A percentile compares a stretch with the other conserved stretches of the same genome.
These are phyloP conservation scores for Ascochyta rabiei DNA, from an alignment of 2,329 filamentous ascomycete genomes.

Conservation along the genomic window DNA sequence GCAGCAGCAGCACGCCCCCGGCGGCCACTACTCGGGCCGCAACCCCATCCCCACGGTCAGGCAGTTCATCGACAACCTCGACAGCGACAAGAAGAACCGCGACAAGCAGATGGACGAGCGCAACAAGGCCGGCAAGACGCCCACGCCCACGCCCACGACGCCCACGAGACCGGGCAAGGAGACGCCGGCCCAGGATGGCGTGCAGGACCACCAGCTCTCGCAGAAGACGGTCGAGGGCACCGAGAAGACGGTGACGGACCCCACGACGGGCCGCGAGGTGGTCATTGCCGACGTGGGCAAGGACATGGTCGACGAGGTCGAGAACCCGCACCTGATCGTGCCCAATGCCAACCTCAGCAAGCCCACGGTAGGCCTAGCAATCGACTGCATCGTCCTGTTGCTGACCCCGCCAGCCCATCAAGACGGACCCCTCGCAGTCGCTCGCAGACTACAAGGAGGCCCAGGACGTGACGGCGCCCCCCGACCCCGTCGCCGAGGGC, in stretches of 20 bases:
- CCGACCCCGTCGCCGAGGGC: slow-evolving; percentile 80
- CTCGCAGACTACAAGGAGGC: slow-evolving; percentile 80
- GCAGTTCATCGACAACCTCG: slow-evolving; percentile 79
- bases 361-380: slow-evolving; percentile 58
- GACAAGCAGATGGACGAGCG: slow-evolving; percentile 72
- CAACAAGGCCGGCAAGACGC: slow-evolving; percentile 55
- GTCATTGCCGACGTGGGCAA: slow-evolving; percentile 82
- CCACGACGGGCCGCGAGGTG: slow-evolving; percentile 84
- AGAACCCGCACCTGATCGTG: slow-evolving; percentile 77
- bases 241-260: slow-evolving; percentile 75
- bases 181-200: slow-evolving; percentile 42
- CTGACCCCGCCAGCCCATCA: slow-evolving; percentile 59
- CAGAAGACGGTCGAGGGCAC: slow-evolving; percentile 53
- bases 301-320: slow-evolving; percentile 70
- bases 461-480: slow-evolving; percentile 89
- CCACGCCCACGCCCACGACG: slow-evolving; percentile 28
- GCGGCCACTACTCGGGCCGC: slow-evolving; percentile 76
- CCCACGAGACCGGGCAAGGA: slow-evolving; percentile 47
- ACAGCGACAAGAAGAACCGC: slow-evolving; percentile 76
- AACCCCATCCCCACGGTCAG: slow-evolving; percentile 89
- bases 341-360: slow-evolving; percentile 89
- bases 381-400: not conserved
- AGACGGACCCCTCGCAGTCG: slow-evolving; percentile 73
- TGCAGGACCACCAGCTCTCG: slow-evolving; percentile 55
- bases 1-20: slow-evolving; percentile 57